Evolutionary conservation across 306 rosid species (phyloP), one percentile per base, ranked within the genome.

Genomic region (Sindora glabra): DNA sequence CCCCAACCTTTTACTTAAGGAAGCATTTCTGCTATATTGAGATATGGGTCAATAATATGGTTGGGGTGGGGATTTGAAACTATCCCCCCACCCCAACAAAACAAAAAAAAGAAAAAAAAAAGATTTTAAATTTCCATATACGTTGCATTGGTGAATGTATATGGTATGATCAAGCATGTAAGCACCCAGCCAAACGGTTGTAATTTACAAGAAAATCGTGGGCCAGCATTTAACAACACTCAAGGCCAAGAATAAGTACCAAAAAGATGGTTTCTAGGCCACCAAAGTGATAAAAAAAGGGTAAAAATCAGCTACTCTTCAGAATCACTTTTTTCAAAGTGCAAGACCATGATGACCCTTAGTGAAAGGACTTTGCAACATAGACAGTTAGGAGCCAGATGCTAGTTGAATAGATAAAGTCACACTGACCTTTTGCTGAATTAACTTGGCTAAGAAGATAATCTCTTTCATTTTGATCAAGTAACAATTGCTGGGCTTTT

Each of bases 381-480:
- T 44, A 70, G 53, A 66, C 22, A 39, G 12, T 44, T 49, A 56
- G 64, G 32, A 34, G 54, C 42, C 7, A 40, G 26, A 60, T 33
- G 52, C 18, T 54, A 37, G 46, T 11, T 40, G 40, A 8, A 48
- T 30, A 19, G 46, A 61, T 24, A 69, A 46, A 34, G 9, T 6
- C 5, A 46, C 45, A 76, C 89, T 73, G 50, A 87, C 99, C 99
- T 89, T 92, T 92, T 18, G 99, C 99, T 17, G 99, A 81, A 63
- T 70, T 77, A 50, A 89, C 94, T 73, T 86, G 99, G 77, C 84
- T 81, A 57, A 86, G 79, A 71, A 92, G 70, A 71, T 92, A 92
- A 73, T 83, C 96, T 64, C 94, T 89, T 78, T 92, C 96, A 74
- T 88, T 90, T 73, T 80, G 80, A 74, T 92, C 96, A n/a, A 81